Evolutionary conservation across 257 asterid genomes (phyloP), one percentile per base, ranked within the genome.

Genomic region (Salvia rosmarinus): DNA sequence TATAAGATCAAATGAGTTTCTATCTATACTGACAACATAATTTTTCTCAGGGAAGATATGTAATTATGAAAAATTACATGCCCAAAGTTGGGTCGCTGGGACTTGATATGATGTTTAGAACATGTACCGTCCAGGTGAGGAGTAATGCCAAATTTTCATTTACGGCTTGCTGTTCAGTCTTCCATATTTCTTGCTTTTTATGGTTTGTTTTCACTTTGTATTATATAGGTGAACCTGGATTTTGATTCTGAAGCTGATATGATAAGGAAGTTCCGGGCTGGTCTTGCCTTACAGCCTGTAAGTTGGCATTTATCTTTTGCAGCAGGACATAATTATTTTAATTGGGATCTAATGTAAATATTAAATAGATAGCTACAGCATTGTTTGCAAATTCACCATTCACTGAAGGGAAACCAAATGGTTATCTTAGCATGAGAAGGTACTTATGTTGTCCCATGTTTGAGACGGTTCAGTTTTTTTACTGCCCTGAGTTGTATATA

Each of bases 341-440:
- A 12, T 71, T 70, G 71, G 30, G 62, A 72, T 72, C 81, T 87
- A 67, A 89, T 85, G 32, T 66, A 42, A 61, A 59, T 62, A 25
- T 74, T 60, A 54, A 78, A 84, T 94, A 94, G 99, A 91, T 94
- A 80, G 99, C 99, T 13, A 94, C 99, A 10, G 98, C 99, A 44
- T 74, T 94, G 74, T 94, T 94, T 80, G 99, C 96, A 43, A 94
- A 89, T 89, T 94, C 99, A 2, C 99, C 99, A 65, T 94, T 94
- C 84, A 89, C 90, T 55, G 99, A 94, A 76, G 98, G 98, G 79
- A 94, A 85, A 73, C 98, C 96, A 66, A 94, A 89, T 64, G 98
- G 96, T 76, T 88, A 77, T 80, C 95, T 94, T 74, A 91, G 99
- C 90, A 94, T 86, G 96, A 83, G 98, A 94, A 94, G 99, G 99